Conservation (phyloP, 768 basidiomycete genomes). For the Lentinula lateritia region DNA sequence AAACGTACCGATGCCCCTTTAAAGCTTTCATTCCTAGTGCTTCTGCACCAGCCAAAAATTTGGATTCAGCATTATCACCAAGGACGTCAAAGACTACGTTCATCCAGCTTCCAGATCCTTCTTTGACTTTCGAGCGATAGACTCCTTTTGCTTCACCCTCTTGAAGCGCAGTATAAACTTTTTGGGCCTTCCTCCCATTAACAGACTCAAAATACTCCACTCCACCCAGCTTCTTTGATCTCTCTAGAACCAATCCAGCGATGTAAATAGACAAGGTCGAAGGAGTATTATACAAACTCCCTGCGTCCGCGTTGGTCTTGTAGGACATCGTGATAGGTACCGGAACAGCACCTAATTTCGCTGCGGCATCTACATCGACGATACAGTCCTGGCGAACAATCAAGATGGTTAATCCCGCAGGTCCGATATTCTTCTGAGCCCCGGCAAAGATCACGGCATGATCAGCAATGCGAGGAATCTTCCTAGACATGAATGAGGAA, state of each 20-base stretch:
- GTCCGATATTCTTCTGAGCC: slow-evolving; percentile 97
- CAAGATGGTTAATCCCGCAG: slow-evolving; percentile 86
- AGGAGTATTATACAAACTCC: slow-evolving; percentile 89
- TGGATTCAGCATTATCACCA: slow-evolving; percentile 65
- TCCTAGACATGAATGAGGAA: slow-evolving; percentile 93
- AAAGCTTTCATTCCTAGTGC: slow-evolving; percentile 74
- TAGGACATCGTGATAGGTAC: slow-evolving; percentile 81
- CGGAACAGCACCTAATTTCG: slow-evolving; percentile 62
- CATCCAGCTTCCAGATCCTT: slow-evolving; percentile 88
- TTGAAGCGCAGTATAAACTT: slow-evolving; percentile 68
- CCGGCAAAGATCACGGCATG: slow-evolving; percentile 96
- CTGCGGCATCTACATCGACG: slow-evolving; percentile 81
- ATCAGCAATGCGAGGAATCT: slow-evolving; percentile 80
- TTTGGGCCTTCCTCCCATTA: slow-evolving; percentile 70
- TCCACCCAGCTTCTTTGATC: slow-evolving; percentile 62
- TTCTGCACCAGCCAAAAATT: slow-evolving; percentile 80
- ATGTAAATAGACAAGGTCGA: slow-evolving; percentile 90
- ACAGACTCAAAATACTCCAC: slow-evolving; percentile 56
- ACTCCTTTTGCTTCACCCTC: slow-evolving; percentile 69
- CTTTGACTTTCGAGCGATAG: slow-evolving; percentile 65
- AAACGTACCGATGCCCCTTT: slow-evolving; percentile 85
- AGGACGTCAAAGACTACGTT: slow-evolving; percentile 83
- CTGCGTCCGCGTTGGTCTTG: slow-evolving; percentile 71
- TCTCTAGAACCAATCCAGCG: slow-evolving; percentile 74
- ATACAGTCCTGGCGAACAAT: slow-evolving; percentile 95